phyloP scores from a whole-genome alignment of 805 yeast genomes.

The Scheffersomyces lignosus region DNA sequence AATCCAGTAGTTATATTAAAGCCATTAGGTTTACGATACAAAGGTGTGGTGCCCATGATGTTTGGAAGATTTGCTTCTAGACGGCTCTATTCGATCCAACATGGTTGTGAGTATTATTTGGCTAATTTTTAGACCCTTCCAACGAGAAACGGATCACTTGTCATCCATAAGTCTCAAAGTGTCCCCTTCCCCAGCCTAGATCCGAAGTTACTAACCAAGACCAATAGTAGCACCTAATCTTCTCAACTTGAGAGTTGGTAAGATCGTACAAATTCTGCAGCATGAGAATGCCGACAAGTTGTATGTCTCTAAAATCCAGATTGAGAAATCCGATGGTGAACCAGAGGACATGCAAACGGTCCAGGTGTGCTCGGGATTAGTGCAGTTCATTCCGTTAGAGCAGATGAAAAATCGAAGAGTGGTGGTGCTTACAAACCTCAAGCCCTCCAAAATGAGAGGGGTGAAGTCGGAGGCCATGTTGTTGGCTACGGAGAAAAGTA shows the following conservation, averaged over 20 bases:
- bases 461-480: slow-evolving; percentile 64
- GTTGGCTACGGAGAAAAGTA: slow-evolving; percentile 51
- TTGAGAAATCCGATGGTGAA: slow-evolving; percentile 15
- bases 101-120: too few species aligned
- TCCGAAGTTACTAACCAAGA: slow-evolving; percentile 2
- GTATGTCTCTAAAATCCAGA: slow-evolving; percentile 52
- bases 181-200: too few species aligned
- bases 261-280: slow-evolving; percentile 40
- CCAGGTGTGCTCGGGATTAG: slow-evolving; percentile 64
- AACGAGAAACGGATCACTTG: too few species aligned
- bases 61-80: too few species aligned
- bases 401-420: slow-evolving; percentile 42
- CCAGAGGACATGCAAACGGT: slow-evolving; percentile 12
- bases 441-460: slow-evolving; percentile 64
- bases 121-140: too few species aligned
- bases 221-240: slow-evolving; percentile 18
- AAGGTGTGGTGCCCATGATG: too few species aligned
- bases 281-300: slow-evolving; percentile 63
- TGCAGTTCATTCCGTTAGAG: slow-evolving; percentile 39
- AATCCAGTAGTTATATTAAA: too few species aligned
- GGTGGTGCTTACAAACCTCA: slow-evolving; percentile 57
- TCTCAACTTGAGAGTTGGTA: slow-evolving; percentile 45
- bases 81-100: too few species aligned
- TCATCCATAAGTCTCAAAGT: too few species aligned
- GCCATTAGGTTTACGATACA: too few species aligned